Conservation (phyloP, 2,329 filamentous ascomycete species). For the Fusarium lateritium region DNA sequence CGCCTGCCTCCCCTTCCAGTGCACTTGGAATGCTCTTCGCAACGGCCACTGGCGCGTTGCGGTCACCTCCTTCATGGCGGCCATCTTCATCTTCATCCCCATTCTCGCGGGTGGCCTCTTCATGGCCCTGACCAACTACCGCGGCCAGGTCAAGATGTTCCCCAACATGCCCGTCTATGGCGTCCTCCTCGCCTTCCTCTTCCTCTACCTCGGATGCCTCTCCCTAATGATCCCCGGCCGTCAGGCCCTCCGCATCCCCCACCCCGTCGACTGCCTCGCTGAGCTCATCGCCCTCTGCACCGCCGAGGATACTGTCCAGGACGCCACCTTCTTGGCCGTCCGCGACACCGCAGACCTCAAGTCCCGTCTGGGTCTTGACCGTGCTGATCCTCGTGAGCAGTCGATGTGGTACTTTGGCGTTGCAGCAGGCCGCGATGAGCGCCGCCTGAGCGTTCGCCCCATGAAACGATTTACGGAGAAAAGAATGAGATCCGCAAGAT, state of each 20-base stretch:
- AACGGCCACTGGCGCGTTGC: constrained; percentile 78
- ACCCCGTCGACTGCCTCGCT: constrained; percentile 79
- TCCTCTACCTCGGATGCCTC: constrained; percentile 78
- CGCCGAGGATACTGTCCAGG: constrained; percentile 78
- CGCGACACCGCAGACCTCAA: constrained; percentile 78
- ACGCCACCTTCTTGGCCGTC: constrained; percentile 80
- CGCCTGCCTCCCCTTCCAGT: constrained; percentile 74
- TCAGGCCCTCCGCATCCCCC: constrained; percentile 76
- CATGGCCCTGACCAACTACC: constrained; percentile 75
- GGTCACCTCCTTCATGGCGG: constrained; percentile 70
- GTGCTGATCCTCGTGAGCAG: constrained; percentile 60
- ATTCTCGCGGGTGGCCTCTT: constrained; percentile 79
- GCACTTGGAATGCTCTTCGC: constrained; percentile 68
- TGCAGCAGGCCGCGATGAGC: constrained; percentile 58
- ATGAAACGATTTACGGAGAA: constrained; percentile 64
- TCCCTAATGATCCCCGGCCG: constrained; percentile 73
- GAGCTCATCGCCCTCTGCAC: constrained; percentile 85
- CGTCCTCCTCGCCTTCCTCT: constrained; percentile 78
- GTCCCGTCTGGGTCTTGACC: constrained; percentile 73
- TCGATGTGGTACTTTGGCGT: constrained; percentile 68
- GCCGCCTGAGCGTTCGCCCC: constrained; percentile 61
- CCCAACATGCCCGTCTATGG: constrained; percentile 82
- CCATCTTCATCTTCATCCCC: constrained; percentile 74
- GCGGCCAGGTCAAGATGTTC: constrained; percentile 73
- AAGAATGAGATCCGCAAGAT: constrained; percentile 46